Evolutionary conservation across 2,329 filamentous ascomycete genomes (phyloP).

Genomic region (Aspergillus versicolor): DNA sequence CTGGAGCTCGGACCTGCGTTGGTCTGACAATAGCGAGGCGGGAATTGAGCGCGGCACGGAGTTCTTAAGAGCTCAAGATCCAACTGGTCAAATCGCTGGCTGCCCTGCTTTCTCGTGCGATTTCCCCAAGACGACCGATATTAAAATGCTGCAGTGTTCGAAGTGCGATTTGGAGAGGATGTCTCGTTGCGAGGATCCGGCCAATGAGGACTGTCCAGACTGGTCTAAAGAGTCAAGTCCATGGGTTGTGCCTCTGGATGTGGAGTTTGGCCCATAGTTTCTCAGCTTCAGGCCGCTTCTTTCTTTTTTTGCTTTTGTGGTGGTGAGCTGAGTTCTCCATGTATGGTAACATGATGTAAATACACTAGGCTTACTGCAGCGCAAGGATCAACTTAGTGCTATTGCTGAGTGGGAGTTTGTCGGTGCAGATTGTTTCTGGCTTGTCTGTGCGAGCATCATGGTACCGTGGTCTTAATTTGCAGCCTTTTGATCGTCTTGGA

Average conservation of each 20-base stretch:
- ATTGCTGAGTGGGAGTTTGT: no score
- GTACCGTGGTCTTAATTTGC: not conserved
- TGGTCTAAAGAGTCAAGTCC: not conserved
- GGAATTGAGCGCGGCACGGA: not conserved
- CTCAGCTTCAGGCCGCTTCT: slow-evolving; percentile 1
- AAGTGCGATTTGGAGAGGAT: not conserved
- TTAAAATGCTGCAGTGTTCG: not conserved
- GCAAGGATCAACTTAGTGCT: not conserved
- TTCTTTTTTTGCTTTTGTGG: slow-evolving; percentile 1
- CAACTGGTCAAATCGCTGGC: not conserved
- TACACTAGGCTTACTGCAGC: not conserved
- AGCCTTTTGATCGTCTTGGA: not conserved
- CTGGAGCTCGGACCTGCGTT: slow-evolving; percentile 10
- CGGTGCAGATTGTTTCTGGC: not conserved
- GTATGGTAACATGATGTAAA: slow-evolving; percentile 10
- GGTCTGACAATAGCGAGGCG: not conserved
- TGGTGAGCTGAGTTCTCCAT: slow-evolving; percentile 8
- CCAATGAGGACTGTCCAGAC: slow-evolving; percentile 1
- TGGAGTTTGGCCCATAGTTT: slow-evolving; percentile 2
- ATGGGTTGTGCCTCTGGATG: slow-evolving; percentile 6
- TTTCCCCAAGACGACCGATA: not conserved
- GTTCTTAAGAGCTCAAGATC: not conserved
- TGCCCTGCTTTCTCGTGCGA: not conserved
- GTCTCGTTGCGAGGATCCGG: not conserved
- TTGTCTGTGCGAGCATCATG: not conserved